phyloP scores from a whole-genome alignment of 2,329 filamentous ascomycete species.

The Botrytis sinoallii region DNA sequence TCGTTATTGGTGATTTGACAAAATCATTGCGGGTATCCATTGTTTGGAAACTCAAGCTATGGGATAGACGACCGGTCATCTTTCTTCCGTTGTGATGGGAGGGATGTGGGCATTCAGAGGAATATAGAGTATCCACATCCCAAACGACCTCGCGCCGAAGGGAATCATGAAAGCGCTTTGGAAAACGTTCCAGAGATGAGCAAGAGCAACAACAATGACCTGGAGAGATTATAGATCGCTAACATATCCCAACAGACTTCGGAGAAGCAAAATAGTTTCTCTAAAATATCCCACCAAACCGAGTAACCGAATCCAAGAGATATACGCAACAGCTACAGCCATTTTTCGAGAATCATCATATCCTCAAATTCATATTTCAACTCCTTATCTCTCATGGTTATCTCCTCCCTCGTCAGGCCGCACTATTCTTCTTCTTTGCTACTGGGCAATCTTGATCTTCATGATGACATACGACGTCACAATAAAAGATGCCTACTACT shows the following conservation, averaged over 20 bases:
- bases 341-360: conserved; percentile 54
- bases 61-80: neutral
- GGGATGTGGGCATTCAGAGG: neutral
- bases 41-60: neutral
- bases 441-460: conserved; percentile 58
- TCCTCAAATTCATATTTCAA: conserved; percentile 51
- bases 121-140: neutral
- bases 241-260: conserved; percentile 42
- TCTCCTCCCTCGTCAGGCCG: conserved; percentile 59
- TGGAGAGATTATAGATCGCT: neutral
- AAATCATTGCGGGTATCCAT: neutral
- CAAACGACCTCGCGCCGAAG: neutral
- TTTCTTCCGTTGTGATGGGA: neutral
- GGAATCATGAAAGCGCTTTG: neutral
- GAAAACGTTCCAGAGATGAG: neutral
- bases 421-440: conserved; percentile 50
- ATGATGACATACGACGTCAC: conserved; percentile 53
- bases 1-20: neutral
- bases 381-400: conserved; percentile 50
- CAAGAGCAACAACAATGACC: neutral
- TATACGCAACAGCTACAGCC: conserved; percentile 59
- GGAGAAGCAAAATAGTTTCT: conserved; percentile 39
- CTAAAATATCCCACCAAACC: conserved; percentile 53
- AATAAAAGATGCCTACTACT: conserved; percentile 53
- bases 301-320: conserved; percentile 44